Conservation (phyloP, 257 asterid species). For the Solanum sitiens region DNA sequence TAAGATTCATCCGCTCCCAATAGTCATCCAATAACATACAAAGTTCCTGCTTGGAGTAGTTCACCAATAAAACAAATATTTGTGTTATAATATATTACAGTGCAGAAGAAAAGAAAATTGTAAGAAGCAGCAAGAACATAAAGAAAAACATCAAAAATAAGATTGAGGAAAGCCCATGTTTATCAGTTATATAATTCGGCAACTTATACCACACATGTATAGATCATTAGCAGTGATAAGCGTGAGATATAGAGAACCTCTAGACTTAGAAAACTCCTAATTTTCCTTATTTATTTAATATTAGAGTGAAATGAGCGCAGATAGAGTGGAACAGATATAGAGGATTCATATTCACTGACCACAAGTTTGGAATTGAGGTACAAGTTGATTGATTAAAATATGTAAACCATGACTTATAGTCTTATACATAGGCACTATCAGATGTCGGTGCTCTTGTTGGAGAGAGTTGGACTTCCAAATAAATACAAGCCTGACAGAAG, state of each 20-base stretch:
- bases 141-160: background rate
- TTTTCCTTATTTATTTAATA: background rate
- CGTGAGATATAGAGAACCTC: background rate
- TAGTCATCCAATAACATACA: slow-evolving; percentile 90
- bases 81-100: background rate
- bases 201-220: background rate
- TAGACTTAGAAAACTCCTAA: background rate
- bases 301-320: background rate
- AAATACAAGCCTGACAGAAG: background rate
- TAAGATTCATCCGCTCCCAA: slow-evolving; percentile 86
- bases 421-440: background rate
- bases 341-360: background rate
- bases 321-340: background rate
- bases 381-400: background rate
- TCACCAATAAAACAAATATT: slow-evolving; percentile 1
- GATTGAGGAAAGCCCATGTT: background rate
- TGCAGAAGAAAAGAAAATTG: background rate
- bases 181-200: background rate
- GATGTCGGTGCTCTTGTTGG: background rate
- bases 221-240: background rate
- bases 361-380: background rate
- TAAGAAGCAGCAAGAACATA: background rate
- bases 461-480: background rate
- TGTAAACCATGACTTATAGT: background rate
- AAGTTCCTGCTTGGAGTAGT: slow-evolving; percentile 50